phyloP scores from a whole-genome alignment of 441 rosid species.

The Croton setiger region DNA sequence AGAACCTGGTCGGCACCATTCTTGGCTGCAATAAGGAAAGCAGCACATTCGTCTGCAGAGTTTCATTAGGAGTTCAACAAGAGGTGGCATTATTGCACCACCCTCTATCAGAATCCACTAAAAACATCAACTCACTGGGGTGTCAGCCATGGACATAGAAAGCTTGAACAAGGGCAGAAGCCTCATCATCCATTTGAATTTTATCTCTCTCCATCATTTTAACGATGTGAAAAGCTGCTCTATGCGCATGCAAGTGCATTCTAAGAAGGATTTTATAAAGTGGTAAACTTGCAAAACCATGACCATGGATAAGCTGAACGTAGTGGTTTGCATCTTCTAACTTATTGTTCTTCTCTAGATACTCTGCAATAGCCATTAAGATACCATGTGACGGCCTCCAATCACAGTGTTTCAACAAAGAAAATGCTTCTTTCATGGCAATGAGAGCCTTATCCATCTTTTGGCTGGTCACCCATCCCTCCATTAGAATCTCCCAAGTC shows the following conservation, averaged over 20 bases:
- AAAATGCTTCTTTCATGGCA: slow-evolving; percentile 48
- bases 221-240: slow-evolving; percentile 38
- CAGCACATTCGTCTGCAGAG: not conserved
- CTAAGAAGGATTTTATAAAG: slow-evolving; percentile 48
- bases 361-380: slow-evolving; percentile 39
- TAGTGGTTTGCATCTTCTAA: slow-evolving; percentile 44
- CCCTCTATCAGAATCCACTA: not conserved
- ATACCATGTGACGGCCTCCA: slow-evolving; percentile 54
- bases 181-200: slow-evolving; percentile 37
- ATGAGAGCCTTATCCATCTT: slow-evolving; percentile 49
- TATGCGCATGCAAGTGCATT: slow-evolving; percentile 37
- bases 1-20: slow-evolving; percentile 13
- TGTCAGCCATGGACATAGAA: too few species aligned
- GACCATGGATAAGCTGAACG: slow-evolving; percentile 38
- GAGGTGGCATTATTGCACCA: not conserved
- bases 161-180: slow-evolving; percentile 32
- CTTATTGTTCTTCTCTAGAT: slow-evolving; percentile 44
- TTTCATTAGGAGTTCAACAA: not conserved
- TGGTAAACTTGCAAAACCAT: slow-evolving; percentile 47
- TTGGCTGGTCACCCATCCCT: slow-evolving; percentile 50
- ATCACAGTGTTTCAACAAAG: slow-evolving; percentile 41
- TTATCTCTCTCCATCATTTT: slow-evolving; percentile 57
- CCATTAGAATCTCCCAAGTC: slow-evolving; percentile 74
- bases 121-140: not conserved
- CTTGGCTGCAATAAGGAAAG: not conserved